Percentiles rank a stretch among this genome's conserved stretches.
These are phyloP conservation scores for Juglanconis oblonga DNA, from an alignment of 2,329 filamentous ascomycete species.

Conservation along the genomic window DNA sequence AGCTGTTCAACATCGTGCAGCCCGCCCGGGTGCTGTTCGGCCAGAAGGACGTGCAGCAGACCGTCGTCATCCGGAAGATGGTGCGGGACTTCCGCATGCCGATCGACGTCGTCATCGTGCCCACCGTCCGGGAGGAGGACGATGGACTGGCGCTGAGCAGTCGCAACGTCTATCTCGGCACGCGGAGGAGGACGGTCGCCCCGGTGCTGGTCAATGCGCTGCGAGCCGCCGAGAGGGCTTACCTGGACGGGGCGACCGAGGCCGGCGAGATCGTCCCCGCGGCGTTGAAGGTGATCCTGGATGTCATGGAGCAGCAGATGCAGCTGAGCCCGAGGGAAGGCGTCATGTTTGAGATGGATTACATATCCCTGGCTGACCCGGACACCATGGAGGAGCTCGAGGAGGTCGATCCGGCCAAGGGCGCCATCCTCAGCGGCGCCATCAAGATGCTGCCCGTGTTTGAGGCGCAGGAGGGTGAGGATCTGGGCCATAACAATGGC, in stretches of 20 bases:
- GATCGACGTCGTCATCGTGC: slow-evolving; percentile 68
- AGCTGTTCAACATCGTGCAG: slow-evolving; percentile 79
- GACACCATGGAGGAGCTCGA: slow-evolving; percentile 78
- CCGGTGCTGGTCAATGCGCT: slow-evolving; percentile 71
- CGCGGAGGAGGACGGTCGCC: slow-evolving; percentile 67
- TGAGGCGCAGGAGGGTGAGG: slow-evolving; percentile 65
- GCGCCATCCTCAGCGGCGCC: slow-evolving; percentile 85
- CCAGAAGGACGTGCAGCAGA: slow-evolving; percentile 97
- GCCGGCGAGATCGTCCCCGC: slow-evolving; percentile 69
- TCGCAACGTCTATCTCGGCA: slow-evolving; percentile 87
- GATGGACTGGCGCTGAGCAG: slow-evolving; percentile 91
- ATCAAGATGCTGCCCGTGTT: slow-evolving; percentile 86
- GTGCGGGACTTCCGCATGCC: slow-evolving; percentile 83
- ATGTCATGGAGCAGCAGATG: slow-evolving; percentile 59
- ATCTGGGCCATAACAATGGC: slow-evolving; percentile 68
- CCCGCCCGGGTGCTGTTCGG: slow-evolving; percentile 87
- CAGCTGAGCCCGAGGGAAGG: slow-evolving; percentile 57
- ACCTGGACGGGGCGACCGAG: slow-evolving; percentile 50
- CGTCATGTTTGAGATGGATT: slow-evolving; percentile 80
- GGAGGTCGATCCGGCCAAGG: slow-evolving; percentile 63
- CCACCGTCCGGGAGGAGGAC: slow-evolving; percentile 65
- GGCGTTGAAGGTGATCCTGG: slow-evolving; percentile 59
- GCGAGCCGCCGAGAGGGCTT: slow-evolving; percentile 66
- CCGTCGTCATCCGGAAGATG: slow-evolving; percentile 82
- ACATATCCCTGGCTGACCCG: slow-evolving; percentile 86